phyloP scores from a whole-genome alignment of 495 filamentous ascomycete species.

The Massariosphaeria phaeospora region DNA sequence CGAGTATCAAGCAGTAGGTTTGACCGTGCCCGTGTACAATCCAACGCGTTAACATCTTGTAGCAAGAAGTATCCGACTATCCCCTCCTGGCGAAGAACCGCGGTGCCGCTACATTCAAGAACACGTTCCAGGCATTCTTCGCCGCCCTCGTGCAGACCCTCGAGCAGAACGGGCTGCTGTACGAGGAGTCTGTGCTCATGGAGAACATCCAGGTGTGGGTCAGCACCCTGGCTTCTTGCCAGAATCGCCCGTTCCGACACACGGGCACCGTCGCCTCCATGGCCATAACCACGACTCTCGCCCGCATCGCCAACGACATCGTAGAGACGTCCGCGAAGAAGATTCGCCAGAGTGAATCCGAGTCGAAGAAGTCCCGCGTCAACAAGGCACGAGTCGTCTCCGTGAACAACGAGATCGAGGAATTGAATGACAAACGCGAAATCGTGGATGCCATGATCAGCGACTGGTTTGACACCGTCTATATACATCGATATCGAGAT shows the following conservation, averaged over 20 bases:
- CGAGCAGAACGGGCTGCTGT: slow-evolving; percentile 68
- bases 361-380: slow-evolving; percentile 68
- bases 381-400: slow-evolving; percentile 69
- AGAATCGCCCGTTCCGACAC: slow-evolving; percentile 82
- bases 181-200: slow-evolving; percentile 66
- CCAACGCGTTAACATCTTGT: slow-evolving; percentile 32
- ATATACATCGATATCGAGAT: slow-evolving; percentile 91
- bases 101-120: slow-evolving; percentile 65
- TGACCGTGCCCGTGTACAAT: slow-evolving; percentile 15
- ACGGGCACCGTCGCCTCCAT: slow-evolving; percentile 80
- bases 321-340: slow-evolving; percentile 67
- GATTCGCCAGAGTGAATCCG: slow-evolving; percentile 72
- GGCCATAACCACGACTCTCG: slow-evolving; percentile 66
- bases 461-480: slow-evolving; percentile 82
- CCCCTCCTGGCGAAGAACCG: slow-evolving; percentile 81
- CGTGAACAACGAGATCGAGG: slow-evolving; percentile 61
- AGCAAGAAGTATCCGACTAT: slow-evolving; percentile 79
- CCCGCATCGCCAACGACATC: slow-evolving; percentile 56
- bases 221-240: slow-evolving; percentile 74
- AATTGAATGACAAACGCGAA: slow-evolving; percentile 60
- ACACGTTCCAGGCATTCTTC: slow-evolving; percentile 73
- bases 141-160: slow-evolving; percentile 64
- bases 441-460: slow-evolving; percentile 63
- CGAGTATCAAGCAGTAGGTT: slow-evolving; percentile 64
- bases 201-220: slow-evolving; percentile 86